Evolutionary conservation across 306 rosid species (phyloP), one percentile per base, ranked within the genome.

Genomic region (Acacia melanoxylon): DNA sequence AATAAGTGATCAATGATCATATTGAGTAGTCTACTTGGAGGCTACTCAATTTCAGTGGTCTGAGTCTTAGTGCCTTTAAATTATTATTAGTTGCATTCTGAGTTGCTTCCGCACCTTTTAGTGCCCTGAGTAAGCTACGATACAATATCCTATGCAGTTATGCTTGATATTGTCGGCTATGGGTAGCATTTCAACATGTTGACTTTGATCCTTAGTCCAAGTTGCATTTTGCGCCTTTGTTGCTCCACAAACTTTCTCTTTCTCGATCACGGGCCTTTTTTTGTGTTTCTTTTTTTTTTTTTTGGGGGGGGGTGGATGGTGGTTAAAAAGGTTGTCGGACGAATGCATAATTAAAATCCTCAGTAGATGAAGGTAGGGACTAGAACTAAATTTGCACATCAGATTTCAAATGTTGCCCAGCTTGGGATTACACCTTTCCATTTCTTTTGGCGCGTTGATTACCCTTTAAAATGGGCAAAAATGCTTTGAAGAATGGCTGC

Each of bases 391-490:
- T 62, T 22, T 19, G 19, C 27, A 33, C n/a, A 37, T 52, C 35
- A 70, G 29, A 25, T 70, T 70, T 6, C 44, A 14, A 49, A 14
- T 70, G 56, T n/a, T 42, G 56, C 52, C 24, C 49, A 1, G 74
- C 37, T 22, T 74, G 44, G 78, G 27, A 29, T 68, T 78, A 73
- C 76, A 25, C 12, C 7, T 71, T 37, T 5, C 8, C 8, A 0
- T 29, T 29, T 1, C 5, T 33, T 7, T 20, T 0, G 46, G 20
- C 1, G 16, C 3, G 20, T 54, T 58, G 78, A 35, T 72, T 48
- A 16, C 65, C n/a, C 76, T 80, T 79, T 56, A 52, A 68, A 78
- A 68, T 62, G 33, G 63, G 67, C 61, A 80, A 69, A 69, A 77
- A 74, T 81, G 46, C 75, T 51, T 70, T 56, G 74, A 71, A 51